Conservation (phyloP, 768 basidiomycete genomes). For the Termitomyces sp. region DNA sequence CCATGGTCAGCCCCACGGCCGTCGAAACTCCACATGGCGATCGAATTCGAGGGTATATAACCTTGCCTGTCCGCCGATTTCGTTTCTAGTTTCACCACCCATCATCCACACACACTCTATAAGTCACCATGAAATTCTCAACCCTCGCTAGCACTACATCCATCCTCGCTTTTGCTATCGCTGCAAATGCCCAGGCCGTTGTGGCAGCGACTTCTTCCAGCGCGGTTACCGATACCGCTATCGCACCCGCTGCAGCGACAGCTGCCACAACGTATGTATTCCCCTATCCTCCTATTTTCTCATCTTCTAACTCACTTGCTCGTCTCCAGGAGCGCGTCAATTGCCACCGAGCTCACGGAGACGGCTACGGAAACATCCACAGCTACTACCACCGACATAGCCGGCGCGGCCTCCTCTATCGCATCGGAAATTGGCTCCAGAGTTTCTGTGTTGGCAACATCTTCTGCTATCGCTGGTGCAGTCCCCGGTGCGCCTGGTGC, state of each 20-base stretch:
- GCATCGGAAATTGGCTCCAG: background rate
- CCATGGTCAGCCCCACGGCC: background rate
- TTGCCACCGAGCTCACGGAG: background rate
- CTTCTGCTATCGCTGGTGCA: background rate
- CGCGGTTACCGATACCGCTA: background rate
- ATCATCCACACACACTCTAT: background rate
- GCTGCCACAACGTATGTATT: background rate
- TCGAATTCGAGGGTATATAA: background rate
- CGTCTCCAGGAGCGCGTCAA: background rate
- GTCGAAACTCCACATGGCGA: background rate
- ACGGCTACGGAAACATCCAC: background rate
- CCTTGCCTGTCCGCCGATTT: background rate
- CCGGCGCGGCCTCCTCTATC: background rate
- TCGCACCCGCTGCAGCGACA: background rate
- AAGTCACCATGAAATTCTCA: conserved; percentile 11
- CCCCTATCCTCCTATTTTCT: background rate
- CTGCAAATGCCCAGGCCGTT: background rate
- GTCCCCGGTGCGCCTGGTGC: background rate
- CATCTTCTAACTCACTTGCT: background rate
- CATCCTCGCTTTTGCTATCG: background rate
- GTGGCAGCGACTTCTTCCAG: background rate
- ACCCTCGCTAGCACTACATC: conserved; percentile 3
- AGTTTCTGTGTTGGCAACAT: background rate
- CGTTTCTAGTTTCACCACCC: background rate
- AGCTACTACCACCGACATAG: background rate